phyloP scores from a whole-genome alignment of 345 rosid genomes.

The Pugionium cornutum region DNA sequence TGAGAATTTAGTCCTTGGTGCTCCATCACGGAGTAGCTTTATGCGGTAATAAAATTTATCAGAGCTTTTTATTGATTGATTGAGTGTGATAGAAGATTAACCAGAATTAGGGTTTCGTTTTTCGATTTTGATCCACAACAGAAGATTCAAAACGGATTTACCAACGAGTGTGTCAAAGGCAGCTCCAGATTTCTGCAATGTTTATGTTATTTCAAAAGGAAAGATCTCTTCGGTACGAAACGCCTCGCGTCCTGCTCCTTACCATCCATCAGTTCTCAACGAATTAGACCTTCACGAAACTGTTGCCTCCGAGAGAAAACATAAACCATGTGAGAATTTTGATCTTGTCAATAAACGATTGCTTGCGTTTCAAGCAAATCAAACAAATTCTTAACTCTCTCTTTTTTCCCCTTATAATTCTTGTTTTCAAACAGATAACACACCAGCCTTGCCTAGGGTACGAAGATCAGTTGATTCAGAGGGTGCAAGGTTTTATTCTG shows the following conservation, averaged over 20 bases:
- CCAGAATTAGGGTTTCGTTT: constrained; percentile 12
- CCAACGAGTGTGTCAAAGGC: constrained; percentile 61
- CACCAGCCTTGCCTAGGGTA: constrained; percentile 38
- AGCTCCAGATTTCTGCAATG: constrained; percentile 93
- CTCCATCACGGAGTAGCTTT: constrained; percentile 65
- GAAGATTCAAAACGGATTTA: constrained; percentile 66
- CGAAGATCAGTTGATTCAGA: constrained; percentile 47
- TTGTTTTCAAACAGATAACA: constrained; percentile 44
- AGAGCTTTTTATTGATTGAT: neutral
- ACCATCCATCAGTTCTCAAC: constrained; percentile 52
- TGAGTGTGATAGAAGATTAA: constrained; percentile 25
- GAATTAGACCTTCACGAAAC: constrained; percentile 41
- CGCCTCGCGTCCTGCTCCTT: constrained; percentile 69
- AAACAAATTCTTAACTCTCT: neutral
- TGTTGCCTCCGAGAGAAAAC: constrained; percentile 26
- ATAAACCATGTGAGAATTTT: constrained; percentile 48
- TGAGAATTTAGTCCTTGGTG: constrained; percentile 77
- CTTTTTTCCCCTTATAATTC: neutral
- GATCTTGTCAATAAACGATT: constrained; percentile 2
- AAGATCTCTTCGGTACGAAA: constrained; percentile 56
- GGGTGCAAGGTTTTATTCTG: constrained; percentile 20
- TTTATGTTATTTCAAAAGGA: constrained; percentile 78
- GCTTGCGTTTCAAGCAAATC: constrained; percentile 14
- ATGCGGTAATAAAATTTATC: constrained; percentile 50
- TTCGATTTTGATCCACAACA: constrained; percentile 31